Evolutionary conservation across 495 filamentous ascomycete genomes (phyloP), one percentile per base, ranked within the genome.

Genomic region (Oidiodendron maius): DNA sequence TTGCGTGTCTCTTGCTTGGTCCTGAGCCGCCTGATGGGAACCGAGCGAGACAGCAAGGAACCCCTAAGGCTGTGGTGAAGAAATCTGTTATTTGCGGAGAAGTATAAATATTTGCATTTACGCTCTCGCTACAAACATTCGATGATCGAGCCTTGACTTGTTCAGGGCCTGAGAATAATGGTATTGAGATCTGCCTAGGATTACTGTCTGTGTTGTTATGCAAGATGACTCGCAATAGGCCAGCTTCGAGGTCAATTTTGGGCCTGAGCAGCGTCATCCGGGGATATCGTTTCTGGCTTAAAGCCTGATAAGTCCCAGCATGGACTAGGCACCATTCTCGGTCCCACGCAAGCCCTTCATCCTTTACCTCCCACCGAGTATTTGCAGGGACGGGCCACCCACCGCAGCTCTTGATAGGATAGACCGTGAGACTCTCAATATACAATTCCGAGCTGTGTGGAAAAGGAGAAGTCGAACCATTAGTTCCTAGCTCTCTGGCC

Each of bases 301-400:
- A 65, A 0, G 82, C 86, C 39, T 78, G 78, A 0, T 82, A 82
- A 2, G 88, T 90, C 8, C 87, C 86, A 58, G 83, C 79, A 61
- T 95, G 89, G 13, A 96, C 76, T 13, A 96, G 65, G 60, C 89
- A 95, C 91, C 91, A 96, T 65, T 96, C 91, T 42, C 90, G 70
- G 62, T 96, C 91, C 90, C 90, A 95, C 15, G 82, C 84, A 4
- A 96, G 68, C 0, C 91, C 91, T 64, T 94, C 85, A 13, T 70
- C 66, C 40, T 72, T 77, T 21, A 95, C 75, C 59, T 87, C 81
- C 91, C 91, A 96, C 16, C 70, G 59, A 18, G 65, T 65, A 6
- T 67, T 77, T 1, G 69, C 51, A 0, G 88, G 83, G 32, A 96
- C 75, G n/a, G 70, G 72, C 55, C 82, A 91, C 6, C 84, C 84